Evolutionary conservation across 768 basidiomycete species (phyloP).

Genomic region (Xerocomus spinulosus): DNA sequence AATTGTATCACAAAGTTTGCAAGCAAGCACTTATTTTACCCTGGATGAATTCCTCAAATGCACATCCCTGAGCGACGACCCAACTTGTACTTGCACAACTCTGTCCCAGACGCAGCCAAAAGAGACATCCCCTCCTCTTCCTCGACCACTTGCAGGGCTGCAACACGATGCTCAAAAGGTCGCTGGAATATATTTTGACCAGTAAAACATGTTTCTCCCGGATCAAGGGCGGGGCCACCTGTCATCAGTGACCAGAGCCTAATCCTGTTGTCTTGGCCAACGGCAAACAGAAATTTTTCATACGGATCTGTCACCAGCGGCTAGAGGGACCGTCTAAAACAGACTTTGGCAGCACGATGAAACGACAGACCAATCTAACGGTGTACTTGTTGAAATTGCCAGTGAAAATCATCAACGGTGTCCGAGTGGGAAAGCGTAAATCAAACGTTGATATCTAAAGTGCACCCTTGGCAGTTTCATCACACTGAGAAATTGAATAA

Average conservation of each 20-base stretch:
- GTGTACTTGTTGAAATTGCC: constrained; percentile 59
- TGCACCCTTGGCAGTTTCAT: not conserved
- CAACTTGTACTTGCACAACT: constrained; percentile 46
- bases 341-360: not conserved
- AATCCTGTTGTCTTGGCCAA: constrained; percentile 60
- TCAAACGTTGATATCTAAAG: constrained; percentile 58
- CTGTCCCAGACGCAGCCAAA: constrained; percentile 48
- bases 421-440: constrained; percentile 46
- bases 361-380: constrained; percentile 44
- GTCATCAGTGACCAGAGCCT: constrained; percentile 65
- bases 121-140: constrained; percentile 40
- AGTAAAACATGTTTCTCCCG: not conserved
- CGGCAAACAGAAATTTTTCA: constrained; percentile 60
- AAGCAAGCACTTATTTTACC: too few relatives aligned
- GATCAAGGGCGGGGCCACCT: constrained; percentile 35
- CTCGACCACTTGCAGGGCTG: constrained; percentile 47
- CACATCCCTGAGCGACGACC: constrained; percentile 33
- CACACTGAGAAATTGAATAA: constrained; percentile 1
- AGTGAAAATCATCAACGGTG: constrained; percentile 44
- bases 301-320: constrained; percentile 56
- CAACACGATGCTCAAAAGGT: constrained; percentile 36
- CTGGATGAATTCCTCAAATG: too few relatives aligned
- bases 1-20: constrained; percentile 5
- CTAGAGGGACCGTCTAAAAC: constrained; percentile 32
- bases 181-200: constrained; percentile 30